Conservation (phyloP, 192 early-diverging fungal genomes). For the Tieghemiomyces parasiticus region DNA sequence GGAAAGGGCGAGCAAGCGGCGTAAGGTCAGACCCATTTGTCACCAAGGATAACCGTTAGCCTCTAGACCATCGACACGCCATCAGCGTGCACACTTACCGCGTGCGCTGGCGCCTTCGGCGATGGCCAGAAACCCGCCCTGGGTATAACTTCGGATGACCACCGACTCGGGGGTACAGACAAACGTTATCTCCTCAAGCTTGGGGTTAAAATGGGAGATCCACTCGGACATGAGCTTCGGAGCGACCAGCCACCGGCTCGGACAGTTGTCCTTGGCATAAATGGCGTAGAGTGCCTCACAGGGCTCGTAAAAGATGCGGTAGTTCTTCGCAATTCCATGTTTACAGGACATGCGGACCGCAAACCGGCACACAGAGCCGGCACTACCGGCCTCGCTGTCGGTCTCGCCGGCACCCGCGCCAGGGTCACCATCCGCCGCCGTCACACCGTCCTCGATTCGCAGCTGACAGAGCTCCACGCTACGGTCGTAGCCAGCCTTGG, state of each 20-base stretch:
- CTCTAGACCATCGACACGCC: no score
- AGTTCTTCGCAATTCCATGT: conserved; percentile 25
- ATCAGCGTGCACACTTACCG: no score
- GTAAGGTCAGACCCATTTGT: no score
- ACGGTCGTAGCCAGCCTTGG: conserved; percentile 13
- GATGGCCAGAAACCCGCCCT: conserved; percentile 18
- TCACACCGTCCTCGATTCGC: conserved; percentile 19
- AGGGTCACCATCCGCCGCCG: conserved; percentile 10
- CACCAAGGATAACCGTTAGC: no score
- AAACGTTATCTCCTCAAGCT: conserved; percentile 22
- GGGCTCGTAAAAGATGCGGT: conserved; percentile 29
- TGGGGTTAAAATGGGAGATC: conserved; percentile 28
- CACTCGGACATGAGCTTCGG: conserved; percentile 23
- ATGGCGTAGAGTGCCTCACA: conserved; percentile 24
- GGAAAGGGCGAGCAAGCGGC: no score
- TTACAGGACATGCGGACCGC: conserved; percentile 23
- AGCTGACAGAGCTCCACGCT: conserved; percentile 20
- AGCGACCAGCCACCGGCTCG: conserved; percentile 22
- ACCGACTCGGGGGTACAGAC: conserved; percentile 14
- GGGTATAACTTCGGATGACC: conserved; percentile 14
- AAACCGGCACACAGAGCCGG: conserved; percentile 20
- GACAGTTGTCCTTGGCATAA: conserved; percentile 22
- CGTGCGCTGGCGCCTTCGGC: conserved; percentile 23
- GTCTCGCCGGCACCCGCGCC: neutral
- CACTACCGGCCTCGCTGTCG: conserved; percentile 8